A percentile compares a stretch with the other conserved stretches of the same genome.
Evolutionary conservation across 2,329 filamentous ascomycete genomes (phyloP).

Genomic region (Hypoxylon rubiginosum): DNA sequence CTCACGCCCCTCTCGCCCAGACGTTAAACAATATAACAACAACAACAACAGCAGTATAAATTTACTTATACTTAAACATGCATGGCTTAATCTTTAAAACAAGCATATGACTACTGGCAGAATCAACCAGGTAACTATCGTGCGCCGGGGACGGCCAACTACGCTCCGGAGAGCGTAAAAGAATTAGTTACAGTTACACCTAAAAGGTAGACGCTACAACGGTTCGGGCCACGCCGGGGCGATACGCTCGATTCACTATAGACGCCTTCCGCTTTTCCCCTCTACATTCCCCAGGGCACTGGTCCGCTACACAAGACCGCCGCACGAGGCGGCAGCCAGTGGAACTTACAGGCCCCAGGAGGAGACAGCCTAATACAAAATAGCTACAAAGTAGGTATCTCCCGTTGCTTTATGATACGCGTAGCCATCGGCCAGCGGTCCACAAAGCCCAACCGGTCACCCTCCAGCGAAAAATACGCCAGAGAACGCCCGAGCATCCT

Average conservation of each 20-base stretch:
- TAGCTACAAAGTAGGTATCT: slow-evolving; percentile 30
- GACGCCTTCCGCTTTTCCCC: slow-evolving; percentile 38
- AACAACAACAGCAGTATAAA: neutral
- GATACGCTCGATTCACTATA: slow-evolving; percentile 11
- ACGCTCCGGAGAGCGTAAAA: slow-evolving; percentile 12
- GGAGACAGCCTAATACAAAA: slow-evolving; percentile 15
- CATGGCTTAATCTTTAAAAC: slow-evolving; percentile 62
- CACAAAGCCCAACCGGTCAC: slow-evolving; percentile 25
- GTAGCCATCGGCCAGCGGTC: slow-evolving; percentile 32
- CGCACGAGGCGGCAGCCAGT: neutral
- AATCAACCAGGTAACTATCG: slow-evolving; percentile 42
- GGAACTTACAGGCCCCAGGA: slow-evolving; percentile 28
- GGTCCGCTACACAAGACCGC: slow-evolving; percentile 29
- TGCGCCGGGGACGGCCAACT: slow-evolving; percentile 35
- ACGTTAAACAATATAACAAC: slow-evolving; percentile 10
- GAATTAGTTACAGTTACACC: slow-evolving; percentile 39
- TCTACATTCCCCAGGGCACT: slow-evolving; percentile 37
- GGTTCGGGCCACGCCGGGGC: slow-evolving; percentile 1
- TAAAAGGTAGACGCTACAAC: slow-evolving; percentile 16
- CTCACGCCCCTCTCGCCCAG: neutral
- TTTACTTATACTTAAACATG: slow-evolving; percentile 54
- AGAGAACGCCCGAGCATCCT: slow-evolving; percentile 8
- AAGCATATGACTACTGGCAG: slow-evolving; percentile 61
- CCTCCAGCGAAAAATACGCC: slow-evolving; percentile 9
- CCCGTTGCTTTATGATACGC: slow-evolving; percentile 29